Evolutionary conservation across 2,329 filamentous ascomycete genomes (phyloP).

Genomic region (Pestalotiopsis sp.): DNA sequence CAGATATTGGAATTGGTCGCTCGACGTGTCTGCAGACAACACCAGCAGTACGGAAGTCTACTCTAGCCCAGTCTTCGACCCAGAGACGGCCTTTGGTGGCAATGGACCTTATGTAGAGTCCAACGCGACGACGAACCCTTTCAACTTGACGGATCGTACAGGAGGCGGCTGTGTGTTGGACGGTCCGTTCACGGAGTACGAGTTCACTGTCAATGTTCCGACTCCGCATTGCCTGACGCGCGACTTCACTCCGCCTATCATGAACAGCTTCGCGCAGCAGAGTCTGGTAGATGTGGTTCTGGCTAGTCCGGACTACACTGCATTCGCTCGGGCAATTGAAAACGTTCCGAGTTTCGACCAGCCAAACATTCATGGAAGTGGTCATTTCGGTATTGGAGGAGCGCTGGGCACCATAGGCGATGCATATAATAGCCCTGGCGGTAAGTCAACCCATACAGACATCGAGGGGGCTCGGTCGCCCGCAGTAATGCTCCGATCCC

Average conservation of each 20-base stretch:
- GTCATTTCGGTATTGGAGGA: constrained; percentile 24
- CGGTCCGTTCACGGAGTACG: constrained; percentile 22
- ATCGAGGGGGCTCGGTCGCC: too few species aligned
- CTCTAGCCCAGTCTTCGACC: neutral
- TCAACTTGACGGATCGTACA: constrained; percentile 10
- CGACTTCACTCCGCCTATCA: constrained; percentile 4
- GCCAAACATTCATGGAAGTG: constrained; percentile 35
- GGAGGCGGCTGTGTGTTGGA: constrained; percentile 4
- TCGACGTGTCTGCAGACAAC: neutral
- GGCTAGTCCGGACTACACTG: constrained; percentile 28
- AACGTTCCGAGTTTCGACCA: constrained; percentile 34
- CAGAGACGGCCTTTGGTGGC: constrained; percentile 5
- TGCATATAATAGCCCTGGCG: constrained; percentile 21
- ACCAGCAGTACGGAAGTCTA: neutral
- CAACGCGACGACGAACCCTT: neutral
- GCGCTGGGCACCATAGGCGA: constrained; percentile 31
- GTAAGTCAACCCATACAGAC: constrained; percentile 20
- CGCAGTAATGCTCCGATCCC: too few species aligned
- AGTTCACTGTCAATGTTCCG: constrained; percentile 9
- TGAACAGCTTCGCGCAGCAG: constrained; percentile 29
- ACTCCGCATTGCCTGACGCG: constrained; percentile 4
- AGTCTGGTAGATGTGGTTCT: constrained; percentile 27
- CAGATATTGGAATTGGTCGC: constrained; percentile 13
- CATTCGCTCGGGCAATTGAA: constrained; percentile 17
- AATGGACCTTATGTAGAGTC: constrained; percentile 5